Conservation (phyloP, 225 moss, liverwort and hornwort genomes). For the Straminergon stramineum region DNA sequence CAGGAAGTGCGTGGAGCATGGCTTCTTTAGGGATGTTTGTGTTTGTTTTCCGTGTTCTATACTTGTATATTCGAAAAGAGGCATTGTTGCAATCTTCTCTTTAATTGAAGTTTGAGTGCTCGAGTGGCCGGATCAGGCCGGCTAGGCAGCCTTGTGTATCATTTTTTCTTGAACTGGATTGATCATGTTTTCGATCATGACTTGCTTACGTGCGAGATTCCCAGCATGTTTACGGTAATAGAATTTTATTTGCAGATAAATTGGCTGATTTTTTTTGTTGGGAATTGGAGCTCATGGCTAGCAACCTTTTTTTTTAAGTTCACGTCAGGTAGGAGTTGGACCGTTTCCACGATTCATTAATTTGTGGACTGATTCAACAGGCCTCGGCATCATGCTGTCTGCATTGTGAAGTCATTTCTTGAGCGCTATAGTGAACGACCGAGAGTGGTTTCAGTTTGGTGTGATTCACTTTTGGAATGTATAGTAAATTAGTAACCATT, state of each 20-base stretch:
- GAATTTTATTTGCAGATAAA: not conserved
- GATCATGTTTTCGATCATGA: not conserved
- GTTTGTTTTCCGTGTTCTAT: not conserved
- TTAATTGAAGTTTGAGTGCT: not conserved
- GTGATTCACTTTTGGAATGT: not conserved
- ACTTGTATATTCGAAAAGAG: not conserved
- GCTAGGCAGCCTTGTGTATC: not conserved
- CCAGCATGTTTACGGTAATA: not conserved
- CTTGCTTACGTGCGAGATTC: not conserved
- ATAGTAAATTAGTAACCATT: not conserved
- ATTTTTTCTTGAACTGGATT: not conserved
- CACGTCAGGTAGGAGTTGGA: not conserved
- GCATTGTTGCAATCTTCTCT: not conserved
- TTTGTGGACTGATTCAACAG: not conserved
- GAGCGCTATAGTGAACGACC: not conserved
- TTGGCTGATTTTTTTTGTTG: not conserved
- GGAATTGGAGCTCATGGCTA: not conserved
- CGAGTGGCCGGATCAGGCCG: not conserved
- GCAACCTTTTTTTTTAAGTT: not conserved
- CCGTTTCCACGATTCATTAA: not conserved
- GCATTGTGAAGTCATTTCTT: not conserved
- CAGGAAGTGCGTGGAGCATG: not conserved
- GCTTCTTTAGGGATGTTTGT: not conserved
- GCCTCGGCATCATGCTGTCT: not conserved
- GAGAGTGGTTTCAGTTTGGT: not conserved